Base-by-base conservation (phyloP, 768 basidiomycete species). In the Calocybe cyanea region DNA sequence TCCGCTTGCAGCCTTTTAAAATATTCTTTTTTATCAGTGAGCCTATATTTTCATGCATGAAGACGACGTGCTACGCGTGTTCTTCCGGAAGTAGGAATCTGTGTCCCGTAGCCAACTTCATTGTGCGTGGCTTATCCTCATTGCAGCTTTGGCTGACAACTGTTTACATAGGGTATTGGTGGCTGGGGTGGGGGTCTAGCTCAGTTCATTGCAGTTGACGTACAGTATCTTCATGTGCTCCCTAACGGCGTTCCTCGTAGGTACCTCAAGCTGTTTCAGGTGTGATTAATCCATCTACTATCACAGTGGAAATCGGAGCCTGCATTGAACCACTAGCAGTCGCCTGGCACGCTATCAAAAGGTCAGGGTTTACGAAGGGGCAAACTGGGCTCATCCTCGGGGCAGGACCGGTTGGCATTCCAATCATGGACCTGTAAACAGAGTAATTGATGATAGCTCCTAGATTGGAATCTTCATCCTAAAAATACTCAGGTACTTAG, bases 271-370 rank as follows among this genome's bases (percentile, higher is more conserved):
- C n/a, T n/a, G n/a, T n/a, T n/a, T n/a, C n/a, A n/a, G n/a, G n/a
- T n/a, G n/a, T n/a, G n/a, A 33, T 2, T 18, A n/a, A 32, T 32
- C 8, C 31, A 32, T 7, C 1, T n/a, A n/a, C n/a, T n/a, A n/a
- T n/a, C n/a, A n/a, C 33, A 76, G 76, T 77, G 35, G 75, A 77
- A 15, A 52, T 72, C 8, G 76, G 71, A 1, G 75, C 75, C 2
- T 67, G 69, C 50, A 61, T 72, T 10, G 76, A 77, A 53, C 75
- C 76, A 0, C 62, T 77, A 5, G 63, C 73, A 1, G 72, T 76
- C 2, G 72, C 70, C 0, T 73, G 68, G 57, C 68, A 75, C 38
- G 70, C 71, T 1, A 68, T 73, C 14, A 70, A 73, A 50, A 58
- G 62, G 25, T 67, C 69, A 1, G 63, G 63, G 0, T 69, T 71